Base-by-base conservation (phyloP, 495 filamentous ascomycete species). In the Xylaria cubensis region DNA sequence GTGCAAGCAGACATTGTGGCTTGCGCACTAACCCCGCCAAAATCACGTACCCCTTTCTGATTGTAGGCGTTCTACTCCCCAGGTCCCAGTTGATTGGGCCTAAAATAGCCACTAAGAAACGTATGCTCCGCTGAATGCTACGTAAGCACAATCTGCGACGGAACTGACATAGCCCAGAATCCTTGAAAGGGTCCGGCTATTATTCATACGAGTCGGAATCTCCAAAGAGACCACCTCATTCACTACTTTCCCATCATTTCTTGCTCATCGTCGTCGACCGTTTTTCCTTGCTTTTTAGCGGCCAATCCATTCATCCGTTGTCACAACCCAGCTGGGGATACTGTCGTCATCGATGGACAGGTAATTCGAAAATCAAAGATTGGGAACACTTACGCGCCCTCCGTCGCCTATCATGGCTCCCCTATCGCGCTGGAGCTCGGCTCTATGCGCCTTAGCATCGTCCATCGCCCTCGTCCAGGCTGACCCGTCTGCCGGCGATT, bases 401-500 rank as follows among this genome's bases (percentile, higher is more conserved):
- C 67, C 41, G 9, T 24, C 51, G 29, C 53, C 67, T 17, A 36
- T 26, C 69, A 79, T 79, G 77, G 71, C 74, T 70, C 72, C 72
- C 58, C 71, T 70, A 71, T 75, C 74, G 64, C 73, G 73, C 80
- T 83, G 82, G 82, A 74, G 71, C 69, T 77, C 76, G 73, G 77
- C 80, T 24, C 77, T 81, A 65, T 67, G 82, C 65, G 74, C 79
- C 42, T 63, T 85, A 67, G 67, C 71, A 15, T 77, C 77, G 70
- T 83, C 81, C 75, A 67, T 77, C 3, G 70, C 79, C 19, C 64
- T 80, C 34, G 79, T 74, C 36, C 72, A 69, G 42, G 83, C 83
- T 58, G 82, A 82, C 5, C 74, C 70, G 59, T 86, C 87, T 3
- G 91, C 94, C 34, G 93, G 90, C 26, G 96, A 98, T 80, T 99